Base-by-base conservation (phyloP, 495 filamentous ascomycete species). In the Chaetomium tenue region DNA sequence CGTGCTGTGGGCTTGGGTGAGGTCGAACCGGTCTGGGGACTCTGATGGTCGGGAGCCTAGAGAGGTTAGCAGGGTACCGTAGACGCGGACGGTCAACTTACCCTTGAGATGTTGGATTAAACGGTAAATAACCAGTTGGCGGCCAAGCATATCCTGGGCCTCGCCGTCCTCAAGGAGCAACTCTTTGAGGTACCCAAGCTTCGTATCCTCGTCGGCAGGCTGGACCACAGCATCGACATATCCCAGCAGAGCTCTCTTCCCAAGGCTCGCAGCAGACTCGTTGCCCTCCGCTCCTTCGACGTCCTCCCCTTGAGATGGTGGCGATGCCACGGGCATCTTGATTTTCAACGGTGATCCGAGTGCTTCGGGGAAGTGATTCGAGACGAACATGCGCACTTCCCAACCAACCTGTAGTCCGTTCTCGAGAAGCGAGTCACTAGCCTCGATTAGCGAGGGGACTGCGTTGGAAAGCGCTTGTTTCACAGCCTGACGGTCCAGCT, bases 351-450 rank as follows among this genome's bases (percentile, higher is more conserved):
- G 67, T 0, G 60, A 61, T 12, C 16, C 60, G 4, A 72, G 40
- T 2, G 64, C 48, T 18, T 71, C 63, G 1, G 58, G 54, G 51
- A 73, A 71, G 52, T 76, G 69, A 47, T 66, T 70, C 2, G 74
- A 63, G 25, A 81, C 62, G 60, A 79, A 81, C 42, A 63, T 72
- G 30, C 72, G 73, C 2, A 79, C 44, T 60, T 78, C 74, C 78
- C 78, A 79, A 18, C 75, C 76, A 39, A 65, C 51, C 23, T 71
- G 57, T 23, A 66, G n/a, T 1, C 69, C 66, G 30, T 67, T 68
- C 8, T 69, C 67, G 9, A 76, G 56, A n/a, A 71, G 67, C n/a
- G 58, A 63, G 16, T 71, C 48, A 65, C 75, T 70, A n/a, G 63
- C 58, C 52, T 76, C 68, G 26, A 80, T 37, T 37, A 74, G 66